These are phyloP conservation scores for Polytrichum formosum DNA, from an alignment of 225 moss, liverwort and hornwort genomes.

Conservation along the genomic window DNA sequence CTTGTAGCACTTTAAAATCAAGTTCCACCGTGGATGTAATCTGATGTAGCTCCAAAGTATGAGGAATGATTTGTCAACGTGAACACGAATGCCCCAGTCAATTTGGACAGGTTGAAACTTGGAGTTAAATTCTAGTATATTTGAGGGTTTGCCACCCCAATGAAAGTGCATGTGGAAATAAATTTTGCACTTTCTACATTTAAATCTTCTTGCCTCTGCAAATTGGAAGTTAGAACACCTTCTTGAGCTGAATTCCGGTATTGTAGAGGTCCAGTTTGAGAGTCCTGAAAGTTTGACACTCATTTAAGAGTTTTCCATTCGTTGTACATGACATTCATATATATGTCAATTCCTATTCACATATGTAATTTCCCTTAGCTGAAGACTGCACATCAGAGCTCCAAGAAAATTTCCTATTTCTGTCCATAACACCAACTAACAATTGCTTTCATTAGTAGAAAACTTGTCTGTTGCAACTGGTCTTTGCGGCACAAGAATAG, in stretches of 20 bases:
- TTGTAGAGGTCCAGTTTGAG: neutral
- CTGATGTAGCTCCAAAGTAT: no score
- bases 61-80: no score
- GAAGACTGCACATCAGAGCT: neutral
- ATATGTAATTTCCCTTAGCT: neutral
- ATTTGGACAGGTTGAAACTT: no score
- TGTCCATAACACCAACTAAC: neutral
- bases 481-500: neutral
- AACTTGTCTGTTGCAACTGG: neutral
- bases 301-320: neutral
- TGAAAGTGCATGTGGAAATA: neutral
- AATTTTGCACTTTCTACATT: constrained; percentile 1
- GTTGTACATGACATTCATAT: neutral
- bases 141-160: neutral
- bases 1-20: no score
- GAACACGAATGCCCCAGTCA: no score
- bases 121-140: neutral
- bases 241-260: neutral
- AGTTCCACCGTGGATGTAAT: no score
- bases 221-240: neutral
- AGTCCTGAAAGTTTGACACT: neutral
- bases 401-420: neutral
- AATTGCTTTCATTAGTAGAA: neutral
- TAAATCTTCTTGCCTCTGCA: neutral
- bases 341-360: neutral